Evolutionary conservation across 768 basidiomycete species (phyloP), one percentile per base, ranked within the genome.

Genomic region (Vararia minispora): DNA sequence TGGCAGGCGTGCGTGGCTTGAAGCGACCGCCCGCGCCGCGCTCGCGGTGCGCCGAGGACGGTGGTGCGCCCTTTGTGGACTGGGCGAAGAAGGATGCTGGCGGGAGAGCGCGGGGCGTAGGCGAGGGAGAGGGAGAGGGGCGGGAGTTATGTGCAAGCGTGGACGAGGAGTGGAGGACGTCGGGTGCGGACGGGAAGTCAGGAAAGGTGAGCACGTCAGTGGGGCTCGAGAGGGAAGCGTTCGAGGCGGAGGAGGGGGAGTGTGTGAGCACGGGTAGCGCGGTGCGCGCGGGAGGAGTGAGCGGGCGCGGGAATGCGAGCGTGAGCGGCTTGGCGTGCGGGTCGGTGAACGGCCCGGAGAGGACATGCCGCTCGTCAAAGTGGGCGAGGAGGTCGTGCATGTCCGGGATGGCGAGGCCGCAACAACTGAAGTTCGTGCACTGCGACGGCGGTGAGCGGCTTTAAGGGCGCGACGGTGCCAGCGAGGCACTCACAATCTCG

Each of bases 351-450:
- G 46, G 17, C 42, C 45, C 33, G 56, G 63, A 58, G 28, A 61
- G 53, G 31, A 63, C 66, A 39, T 63, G 64, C 6, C 53, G 45
- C 46, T 63, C 61, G 44, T 72, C 71, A 35, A 69, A 68, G 43
- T 74, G 74, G 45, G 68, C 66, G 37, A 74, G 57, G 14, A 72
- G 60, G 27, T 61, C 63, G 47, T 73, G 72, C 27, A 72, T 56
- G 53, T 70, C 66, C 5, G 61, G 48, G 22, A 71, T 63, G 16
- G 56, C 51, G 30, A 61, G 54, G 28, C 63, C 65, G 46, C 72
- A 72, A 46, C 73, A 72, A 23, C 58, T 60, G 48, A 68, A 72
- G 56, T 72, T 56, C 27, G 59, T 56, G 42, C 64, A 66, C 61
- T 64, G 39, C 24, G 39, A 32, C 31, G 34, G 30, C n/a, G 29